Evolutionary conservation across 495 filamentous ascomycete species (phyloP).

Genomic region (Podospora pseudoanserina): DNA sequence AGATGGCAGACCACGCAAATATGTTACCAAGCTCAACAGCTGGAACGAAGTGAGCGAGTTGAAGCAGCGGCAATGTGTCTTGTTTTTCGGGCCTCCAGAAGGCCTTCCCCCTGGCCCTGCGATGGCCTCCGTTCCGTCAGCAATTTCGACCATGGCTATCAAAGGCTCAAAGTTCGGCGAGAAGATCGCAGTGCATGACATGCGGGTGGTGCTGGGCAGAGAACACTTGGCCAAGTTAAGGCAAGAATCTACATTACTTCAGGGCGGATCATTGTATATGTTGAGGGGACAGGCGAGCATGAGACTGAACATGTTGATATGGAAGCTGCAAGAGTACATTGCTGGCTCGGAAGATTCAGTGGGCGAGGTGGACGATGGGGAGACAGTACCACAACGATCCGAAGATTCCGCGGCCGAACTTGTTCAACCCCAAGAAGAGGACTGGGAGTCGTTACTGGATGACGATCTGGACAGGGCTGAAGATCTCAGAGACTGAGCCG

Average conservation of each 20-base stretch:
- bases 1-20: constrained; percentile 21
- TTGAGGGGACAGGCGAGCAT: constrained; percentile 45
- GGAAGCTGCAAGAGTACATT: constrained; percentile 65
- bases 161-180: constrained; percentile 18
- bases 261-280: constrained; percentile 38
- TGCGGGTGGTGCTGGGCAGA: constrained; percentile 39
- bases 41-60: constrained; percentile 34
- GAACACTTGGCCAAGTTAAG: constrained; percentile 33
- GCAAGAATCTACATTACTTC: constrained; percentile 27
- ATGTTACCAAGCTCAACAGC: constrained; percentile 32
- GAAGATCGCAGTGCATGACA: constrained; percentile 42
- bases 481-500: background rate
- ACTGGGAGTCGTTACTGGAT: background rate
- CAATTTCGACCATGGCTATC: constrained; percentile 32
- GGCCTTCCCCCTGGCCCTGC: background rate
- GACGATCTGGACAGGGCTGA: background rate
- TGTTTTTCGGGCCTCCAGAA: constrained; percentile 33
- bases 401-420: background rate
- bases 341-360: constrained; percentile 13
- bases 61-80: constrained; percentile 35
- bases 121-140: constrained; percentile 13
- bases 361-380: background rate
- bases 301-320: constrained; percentile 55
- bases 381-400: background rate
- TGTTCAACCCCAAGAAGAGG: background rate